A percentile compares a stretch with the other conserved stretches of the same genome.
phyloP scores from a whole-genome alignment of 768 basidiomycete species.

The Tricholoma furcatifolium region DNA sequence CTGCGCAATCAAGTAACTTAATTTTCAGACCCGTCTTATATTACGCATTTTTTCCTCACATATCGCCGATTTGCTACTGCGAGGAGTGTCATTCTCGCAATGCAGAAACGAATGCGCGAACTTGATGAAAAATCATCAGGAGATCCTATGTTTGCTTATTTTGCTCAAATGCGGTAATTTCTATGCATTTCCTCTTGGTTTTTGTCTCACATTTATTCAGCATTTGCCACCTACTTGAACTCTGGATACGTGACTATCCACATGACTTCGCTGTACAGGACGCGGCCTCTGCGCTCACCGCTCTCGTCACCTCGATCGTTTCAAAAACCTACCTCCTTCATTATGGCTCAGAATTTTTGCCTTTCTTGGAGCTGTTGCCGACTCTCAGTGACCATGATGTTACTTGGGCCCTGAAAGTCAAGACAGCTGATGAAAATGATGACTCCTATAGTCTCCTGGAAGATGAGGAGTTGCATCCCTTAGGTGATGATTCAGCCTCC shows the following conservation, averaged over 20 bases:
- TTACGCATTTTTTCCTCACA: conserved; percentile 79
- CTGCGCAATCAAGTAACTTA: conserved; percentile 3
- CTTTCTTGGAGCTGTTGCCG: conserved; percentile 71
- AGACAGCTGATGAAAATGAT: conserved; percentile 58
- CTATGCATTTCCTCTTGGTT: neutral
- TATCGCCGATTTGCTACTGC: conserved; percentile 83
- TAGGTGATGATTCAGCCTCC: conserved; percentile 14
- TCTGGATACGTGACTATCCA: conserved; percentile 76
- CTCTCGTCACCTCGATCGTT: conserved; percentile 76
- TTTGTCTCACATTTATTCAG: conserved; percentile 33
- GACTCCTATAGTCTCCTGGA: conserved; percentile 55
- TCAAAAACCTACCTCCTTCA: conserved; percentile 81
- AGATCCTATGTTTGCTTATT: conserved; percentile 85
- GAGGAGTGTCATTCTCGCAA: conserved; percentile 75
- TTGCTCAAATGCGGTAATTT: conserved; percentile 80
- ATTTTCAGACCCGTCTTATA: conserved; percentile 65
- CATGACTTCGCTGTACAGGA: conserved; percentile 79
- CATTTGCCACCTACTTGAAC: conserved; percentile 76
- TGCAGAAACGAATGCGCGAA: conserved; percentile 85
- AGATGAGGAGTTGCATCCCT: conserved; percentile 45
- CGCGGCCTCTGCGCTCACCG: conserved; percentile 68
- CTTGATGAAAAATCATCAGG: conserved; percentile 62
- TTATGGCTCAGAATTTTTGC: conserved; percentile 81
- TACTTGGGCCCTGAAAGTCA: conserved; percentile 70
- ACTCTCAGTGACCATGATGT: conserved; percentile 65